Evolutionary conservation across 257 asterid species (phyloP).

Genomic region (Marsdenia floribunda): DNA sequence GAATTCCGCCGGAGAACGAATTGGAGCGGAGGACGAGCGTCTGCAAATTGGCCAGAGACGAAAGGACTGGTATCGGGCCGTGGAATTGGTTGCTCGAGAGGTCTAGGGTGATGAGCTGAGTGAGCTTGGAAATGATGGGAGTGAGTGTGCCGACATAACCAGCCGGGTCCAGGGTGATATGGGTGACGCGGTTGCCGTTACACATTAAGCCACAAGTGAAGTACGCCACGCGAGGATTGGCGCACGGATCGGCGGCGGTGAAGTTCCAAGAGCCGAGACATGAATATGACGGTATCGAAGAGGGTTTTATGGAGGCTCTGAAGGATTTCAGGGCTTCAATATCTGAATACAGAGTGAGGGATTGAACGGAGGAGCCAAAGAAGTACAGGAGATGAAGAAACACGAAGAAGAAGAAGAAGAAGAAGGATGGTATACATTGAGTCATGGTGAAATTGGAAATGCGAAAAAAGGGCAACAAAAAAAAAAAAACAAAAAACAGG

Average conservation of each 20-base stretch:
- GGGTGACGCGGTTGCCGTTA: conserved; percentile 57
- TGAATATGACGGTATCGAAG: conserved; percentile 62
- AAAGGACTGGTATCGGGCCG: conserved; percentile 63
- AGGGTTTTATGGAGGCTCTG: conserved; percentile 52
- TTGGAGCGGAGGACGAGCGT: conserved; percentile 61
- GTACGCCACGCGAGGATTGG: conserved; percentile 58
- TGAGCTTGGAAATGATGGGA: conserved; percentile 61
- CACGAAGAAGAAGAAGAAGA: conserved; percentile 23
- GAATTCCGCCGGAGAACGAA: conserved; percentile 67
- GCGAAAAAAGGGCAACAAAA: conserved; percentile 4
- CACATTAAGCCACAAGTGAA: conserved; percentile 85
- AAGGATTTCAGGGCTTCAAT: conserved; percentile 63
- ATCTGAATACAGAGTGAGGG: conserved; percentile 50
- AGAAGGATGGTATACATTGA: conserved; percentile 3
- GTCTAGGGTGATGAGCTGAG: conserved; percentile 63
- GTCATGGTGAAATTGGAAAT: conserved; percentile 23
- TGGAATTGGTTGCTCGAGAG: conserved; percentile 54
- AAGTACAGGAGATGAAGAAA: conserved; percentile 14
- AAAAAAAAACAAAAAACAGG: background rate
- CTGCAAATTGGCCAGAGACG: conserved; percentile 40
- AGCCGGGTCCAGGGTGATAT: conserved; percentile 84
- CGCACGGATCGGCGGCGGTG: conserved; percentile 74
- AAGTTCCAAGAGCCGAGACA: conserved; percentile 92
- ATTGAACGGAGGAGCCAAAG: conserved; percentile 20
- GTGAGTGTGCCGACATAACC: conserved; percentile 63